Base-by-base conservation (phyloP, 768 basidiomycete genomes). In the Calocera viscosa region DNA sequence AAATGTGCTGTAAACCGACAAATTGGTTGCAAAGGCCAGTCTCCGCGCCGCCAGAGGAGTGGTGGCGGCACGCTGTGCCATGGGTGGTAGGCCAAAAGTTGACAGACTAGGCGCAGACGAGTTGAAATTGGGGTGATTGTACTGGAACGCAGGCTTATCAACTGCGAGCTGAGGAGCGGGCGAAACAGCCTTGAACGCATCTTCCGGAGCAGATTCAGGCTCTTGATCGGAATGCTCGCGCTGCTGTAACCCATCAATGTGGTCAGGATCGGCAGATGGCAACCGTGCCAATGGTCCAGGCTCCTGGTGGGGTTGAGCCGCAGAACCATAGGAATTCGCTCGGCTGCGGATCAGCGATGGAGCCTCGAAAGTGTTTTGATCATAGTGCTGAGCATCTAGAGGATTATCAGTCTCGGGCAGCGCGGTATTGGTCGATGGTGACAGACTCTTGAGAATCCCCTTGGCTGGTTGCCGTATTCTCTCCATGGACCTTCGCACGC, bases 1-100 rank as follows among this genome's bases (percentile, higher is more conserved):
- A 80, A 96, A 98, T n/a, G 95, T 99, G 76, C 94, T 91, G 73
- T 98, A 98, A 47, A 99, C 91, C 32, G 90, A 91, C 74, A 98
- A 78, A 74, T 92, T 95, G 63, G 84, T 88, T 33, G 94, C 94
- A 77, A 97, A 99, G 65, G 88, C 84, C 65, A 97, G 79, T 67
- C 85, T 82, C 75, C 92, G 93, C 69, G 79, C 74, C 24, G 63
- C 67, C 68, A 67, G 66, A 2, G 81, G 82, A 1, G 83, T 81
- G 35, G 91, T 87, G 65, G 87, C 85, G 10, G 88, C 84, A 40
- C 93, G 83, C 67, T 88, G 87, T 2, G 86, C 75, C n/a, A 88
- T 78, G 33, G 83, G 82, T 26, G 86, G 78, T 71, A 35, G 26
- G 5, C 67, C 63, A 30, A 64, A 43, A 47, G 83, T 82, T 17